Base-by-base conservation (phyloP, 306 rosid species). In the Castanea sativa region DNA sequence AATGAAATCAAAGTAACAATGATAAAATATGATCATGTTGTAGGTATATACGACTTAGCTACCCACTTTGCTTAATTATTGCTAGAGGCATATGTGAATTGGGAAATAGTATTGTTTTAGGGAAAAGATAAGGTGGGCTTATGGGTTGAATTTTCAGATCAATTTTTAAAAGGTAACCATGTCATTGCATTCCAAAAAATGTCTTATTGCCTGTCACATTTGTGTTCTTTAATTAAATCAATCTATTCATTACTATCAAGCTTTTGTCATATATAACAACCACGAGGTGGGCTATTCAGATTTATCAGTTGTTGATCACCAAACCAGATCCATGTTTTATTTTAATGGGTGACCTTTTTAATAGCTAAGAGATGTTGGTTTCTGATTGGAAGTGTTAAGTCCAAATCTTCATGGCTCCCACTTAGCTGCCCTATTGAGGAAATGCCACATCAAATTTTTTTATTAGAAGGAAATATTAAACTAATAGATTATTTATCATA, bases 351-450 rank as follows among this genome's bases (percentile, higher is more conserved):
- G 27, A 75, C 69, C 76, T 81, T 71, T 75, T 56, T 12, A 70
- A 61, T 53, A 33, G 78, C 76, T 76, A 58, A 77, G 71, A 82
- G 76, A 80, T 78, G 76, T 75, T 68, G 64, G 73, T 68, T 49
- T 57, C 68, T 77, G 33, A 78, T 69, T 79, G 58, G 58, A 11
- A 49, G 45, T 67, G 76, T 63, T 63, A 69, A 49, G 80, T 85
- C 81, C 76, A 85, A 65, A 83, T 79, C 69, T 77, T 45, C 21
- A 81, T 84, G 85, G 81, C 73, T 80, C 92, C 82, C 83, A 87
- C 89, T 10, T 75, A 29, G 76, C 67, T 89, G 84, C 83, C 82
- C 77, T 63, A 83, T 55, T 76, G 61, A 84, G 77, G 69, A 51
- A 74, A 73, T 35, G 82, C 74, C 83, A 80, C 32, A 71, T 76